Conservation (phyloP, 2,329 filamentous ascomycete genomes). For the Phoma sp. region DNA sequence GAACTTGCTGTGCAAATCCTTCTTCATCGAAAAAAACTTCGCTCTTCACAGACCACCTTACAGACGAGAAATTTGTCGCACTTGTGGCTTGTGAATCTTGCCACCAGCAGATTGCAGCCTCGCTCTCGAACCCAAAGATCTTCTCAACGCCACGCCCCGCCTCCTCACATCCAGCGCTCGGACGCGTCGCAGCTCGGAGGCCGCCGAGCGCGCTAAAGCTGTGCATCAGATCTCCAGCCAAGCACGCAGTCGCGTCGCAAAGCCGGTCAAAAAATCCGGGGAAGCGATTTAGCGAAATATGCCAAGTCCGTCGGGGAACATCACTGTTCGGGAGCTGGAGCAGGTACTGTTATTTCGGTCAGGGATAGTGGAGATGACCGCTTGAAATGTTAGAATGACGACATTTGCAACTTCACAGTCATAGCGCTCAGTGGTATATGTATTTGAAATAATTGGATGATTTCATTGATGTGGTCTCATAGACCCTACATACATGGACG, state of each 20-base stretch:
- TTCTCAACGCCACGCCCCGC: neutral
- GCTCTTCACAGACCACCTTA: neutral
- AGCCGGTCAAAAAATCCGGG: slow-evolving; percentile 17
- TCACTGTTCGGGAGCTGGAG: slow-evolving; percentile 2
- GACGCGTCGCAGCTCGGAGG: slow-evolving; percentile 1
- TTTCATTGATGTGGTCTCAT: slow-evolving; percentile 14
- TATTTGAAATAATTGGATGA: slow-evolving; percentile 5
- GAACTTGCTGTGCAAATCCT: neutral
- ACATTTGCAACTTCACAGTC: neutral
- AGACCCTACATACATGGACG: slow-evolving; percentile 14
- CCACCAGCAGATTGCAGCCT: slow-evolving; percentile 2
- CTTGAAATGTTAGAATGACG: neutral
- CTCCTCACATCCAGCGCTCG: neutral
- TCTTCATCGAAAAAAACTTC: neutral
- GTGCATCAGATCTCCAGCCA: slow-evolving; percentile 11
- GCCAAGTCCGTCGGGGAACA: slow-evolving; percentile 18
- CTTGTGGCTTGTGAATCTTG: neutral
- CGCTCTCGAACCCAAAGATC: slow-evolving; percentile 10
- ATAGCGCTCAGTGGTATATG: neutral
- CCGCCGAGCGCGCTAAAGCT: slow-evolving; percentile 12
- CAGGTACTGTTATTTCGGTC: neutral
- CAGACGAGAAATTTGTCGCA: neutral
- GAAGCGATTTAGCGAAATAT: slow-evolving; percentile 1
- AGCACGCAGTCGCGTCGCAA: slow-evolving; percentile 1
- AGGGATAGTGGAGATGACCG: neutral